phyloP scores from a whole-genome alignment of 495 filamentous ascomycete species.

The Penicillium argentinense region DNA sequence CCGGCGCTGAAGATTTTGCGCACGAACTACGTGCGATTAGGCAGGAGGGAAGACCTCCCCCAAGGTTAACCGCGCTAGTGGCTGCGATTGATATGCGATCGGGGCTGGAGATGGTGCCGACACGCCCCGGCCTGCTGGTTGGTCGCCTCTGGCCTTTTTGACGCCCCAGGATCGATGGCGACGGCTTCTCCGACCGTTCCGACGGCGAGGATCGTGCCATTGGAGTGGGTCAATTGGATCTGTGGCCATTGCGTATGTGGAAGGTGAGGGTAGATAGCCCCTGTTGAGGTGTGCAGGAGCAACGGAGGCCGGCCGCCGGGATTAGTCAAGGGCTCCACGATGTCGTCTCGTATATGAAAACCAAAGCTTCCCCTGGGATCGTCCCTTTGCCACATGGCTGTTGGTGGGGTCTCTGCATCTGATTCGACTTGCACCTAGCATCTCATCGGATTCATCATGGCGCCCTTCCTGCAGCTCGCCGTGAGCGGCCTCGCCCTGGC shows the following conservation, averaged over 20 bases:
- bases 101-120: slow-evolving; percentile 1
- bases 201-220: too few relatives aligned
- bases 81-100: background rate
- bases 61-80: slow-evolving; percentile 1
- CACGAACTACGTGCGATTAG: slow-evolving; percentile 3
- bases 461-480: slow-evolving; percentile 17
- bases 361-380: slow-evolving; percentile 12
- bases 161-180: too few relatives aligned
- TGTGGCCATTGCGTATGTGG: too few relatives aligned
- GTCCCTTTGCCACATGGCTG: slow-evolving; percentile 23
- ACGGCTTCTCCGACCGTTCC: too few relatives aligned
- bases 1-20: background rate
- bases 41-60: slow-evolving; percentile 1
- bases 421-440: slow-evolving; percentile 1
- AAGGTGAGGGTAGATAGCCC: too few relatives aligned
- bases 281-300: too few relatives aligned
- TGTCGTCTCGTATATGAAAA: slow-evolving; percentile 3
- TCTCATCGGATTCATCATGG: slow-evolving; percentile 12
- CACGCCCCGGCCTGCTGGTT: background rate
- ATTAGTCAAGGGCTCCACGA: slow-evolving; percentile 9
- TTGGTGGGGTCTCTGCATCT: slow-evolving; percentile 13
- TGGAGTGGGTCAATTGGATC: too few relatives aligned
- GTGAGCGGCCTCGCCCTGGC: slow-evolving; percentile 24
- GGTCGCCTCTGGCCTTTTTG: too few relatives aligned
- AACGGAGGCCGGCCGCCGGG: too few relatives aligned